phyloP scores from a whole-genome alignment of 148 eudicot species.

The Arbutus unedo region DNA sequence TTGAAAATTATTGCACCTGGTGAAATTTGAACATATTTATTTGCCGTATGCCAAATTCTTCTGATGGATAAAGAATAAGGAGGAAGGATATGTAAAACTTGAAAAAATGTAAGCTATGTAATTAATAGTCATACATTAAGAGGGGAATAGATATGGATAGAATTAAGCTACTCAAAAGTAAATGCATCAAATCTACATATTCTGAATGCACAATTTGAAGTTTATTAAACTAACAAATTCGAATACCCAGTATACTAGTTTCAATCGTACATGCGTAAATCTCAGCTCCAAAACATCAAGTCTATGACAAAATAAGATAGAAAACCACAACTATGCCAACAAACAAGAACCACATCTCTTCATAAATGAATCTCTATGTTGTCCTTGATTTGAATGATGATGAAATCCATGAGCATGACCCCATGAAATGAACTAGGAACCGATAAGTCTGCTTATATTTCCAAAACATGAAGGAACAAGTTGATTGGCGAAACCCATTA shows the following conservation, averaged over 20 bases:
- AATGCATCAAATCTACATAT: background rate
- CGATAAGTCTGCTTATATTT: conserved; percentile 10
- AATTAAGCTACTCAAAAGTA: background rate
- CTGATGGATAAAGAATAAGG: background rate
- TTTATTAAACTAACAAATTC: background rate
- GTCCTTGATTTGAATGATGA: conserved; percentile 27
- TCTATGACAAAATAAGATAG: conserved; percentile 17
- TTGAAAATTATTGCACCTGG: background rate
- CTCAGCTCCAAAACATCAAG: conserved; percentile 17
- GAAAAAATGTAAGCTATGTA: background rate
- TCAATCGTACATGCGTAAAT: background rate
- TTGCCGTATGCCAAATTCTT: background rate
- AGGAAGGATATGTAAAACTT: background rate
- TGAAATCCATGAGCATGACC: conserved; percentile 48
- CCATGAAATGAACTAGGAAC: conserved; percentile 32
- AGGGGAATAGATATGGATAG: background rate
- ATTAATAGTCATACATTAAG: too few species aligned
- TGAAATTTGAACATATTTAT: background rate
- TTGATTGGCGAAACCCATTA: conserved; percentile 18
- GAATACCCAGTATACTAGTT: background rate
- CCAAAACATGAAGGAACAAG: conserved; percentile 14
- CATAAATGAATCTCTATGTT: conserved; percentile 22
- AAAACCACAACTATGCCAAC: conserved; percentile 24
- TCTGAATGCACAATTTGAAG: background rate
- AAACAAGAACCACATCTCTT: conserved; percentile 31